Percentiles rank a stretch among this genome's conserved stretches.
Conservation (phyloP, 108 stramenopile genomes). For the Seminavis robusta region DNA sequence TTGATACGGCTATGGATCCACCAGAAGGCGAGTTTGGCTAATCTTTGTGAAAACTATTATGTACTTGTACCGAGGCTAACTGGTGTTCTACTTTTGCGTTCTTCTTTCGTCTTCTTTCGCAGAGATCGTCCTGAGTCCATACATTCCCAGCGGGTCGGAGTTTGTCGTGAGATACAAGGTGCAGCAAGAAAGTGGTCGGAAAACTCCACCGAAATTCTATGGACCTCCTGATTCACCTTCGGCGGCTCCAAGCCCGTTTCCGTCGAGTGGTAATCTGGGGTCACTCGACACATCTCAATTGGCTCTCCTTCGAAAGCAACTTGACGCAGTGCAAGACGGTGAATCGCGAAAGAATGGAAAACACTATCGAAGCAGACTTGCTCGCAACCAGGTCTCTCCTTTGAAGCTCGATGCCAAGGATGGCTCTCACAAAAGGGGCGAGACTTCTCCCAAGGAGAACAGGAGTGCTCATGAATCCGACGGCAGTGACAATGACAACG, state of each 20-base stretch:
- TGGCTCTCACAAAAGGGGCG: neutral
- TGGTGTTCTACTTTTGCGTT: conserved; percentile 2
- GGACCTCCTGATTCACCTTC: conserved; percentile 76
- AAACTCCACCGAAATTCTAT: conserved; percentile 11
- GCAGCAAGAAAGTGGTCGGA: conserved; percentile 18
- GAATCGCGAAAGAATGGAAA: too few relatives aligned
- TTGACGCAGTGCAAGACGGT: too few relatives aligned
- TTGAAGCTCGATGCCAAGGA: conserved; percentile 1
- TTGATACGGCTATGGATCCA: conserved; percentile 65
- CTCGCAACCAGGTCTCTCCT: neutral
- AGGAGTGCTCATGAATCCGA: neutral
- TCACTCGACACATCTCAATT: too few relatives aligned
- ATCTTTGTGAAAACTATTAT: neutral
- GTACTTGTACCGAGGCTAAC: neutral
- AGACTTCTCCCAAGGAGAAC: neutral
- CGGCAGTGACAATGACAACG: neutral
- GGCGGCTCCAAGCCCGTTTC: conserved; percentile 70
- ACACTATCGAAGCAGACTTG: too few relatives aligned
- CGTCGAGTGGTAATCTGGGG: too few relatives aligned
- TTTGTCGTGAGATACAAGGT: conserved; percentile 65
- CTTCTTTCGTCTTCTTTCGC: conserved; percentile 1
- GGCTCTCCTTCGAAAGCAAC: too few relatives aligned
- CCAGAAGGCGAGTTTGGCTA: conserved; percentile 56
- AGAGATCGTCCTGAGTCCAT: conserved; percentile 81
- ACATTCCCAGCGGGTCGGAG: conserved; percentile 71